Evolutionary conservation across 2,329 filamentous ascomycete species (phyloP).

Genomic region (Fusarium metavorans): DNA sequence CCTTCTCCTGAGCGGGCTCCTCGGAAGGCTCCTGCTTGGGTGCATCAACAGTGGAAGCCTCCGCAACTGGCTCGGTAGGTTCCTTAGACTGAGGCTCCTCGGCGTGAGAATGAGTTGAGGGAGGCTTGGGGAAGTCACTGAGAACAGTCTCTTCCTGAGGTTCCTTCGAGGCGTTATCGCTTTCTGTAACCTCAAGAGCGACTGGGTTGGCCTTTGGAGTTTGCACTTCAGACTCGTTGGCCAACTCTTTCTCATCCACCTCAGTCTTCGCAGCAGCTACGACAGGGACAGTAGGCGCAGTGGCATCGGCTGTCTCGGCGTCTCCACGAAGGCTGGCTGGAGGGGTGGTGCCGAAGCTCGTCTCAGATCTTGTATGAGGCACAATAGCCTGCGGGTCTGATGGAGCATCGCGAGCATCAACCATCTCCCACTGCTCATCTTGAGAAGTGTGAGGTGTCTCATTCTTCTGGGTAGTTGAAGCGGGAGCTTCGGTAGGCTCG

Average conservation of each 20-base stretch:
- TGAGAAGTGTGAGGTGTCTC: constrained; percentile 15
- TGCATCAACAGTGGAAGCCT: background rate
- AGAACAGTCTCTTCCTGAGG: constrained; percentile 12
- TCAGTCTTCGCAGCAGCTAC: background rate
- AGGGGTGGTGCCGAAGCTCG: constrained; percentile 25
- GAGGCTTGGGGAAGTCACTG: constrained; percentile 35
- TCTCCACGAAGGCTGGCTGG: constrained; percentile 27
- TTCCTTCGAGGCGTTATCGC: constrained; percentile 6
- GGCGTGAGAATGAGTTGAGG: constrained; percentile 17
- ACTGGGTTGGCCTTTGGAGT: constrained; percentile 14
- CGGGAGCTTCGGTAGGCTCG: background rate
- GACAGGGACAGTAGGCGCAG: background rate
- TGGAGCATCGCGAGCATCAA: constrained; percentile 18
- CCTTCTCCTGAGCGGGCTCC: background rate
- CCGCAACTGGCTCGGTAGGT: background rate
- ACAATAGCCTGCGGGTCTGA: constrained; percentile 22
- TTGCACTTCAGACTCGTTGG: constrained; percentile 21
- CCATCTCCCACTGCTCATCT: constrained; percentile 29
- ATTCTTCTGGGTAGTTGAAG: background rate
- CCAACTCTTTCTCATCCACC: background rate
- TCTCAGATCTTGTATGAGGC: constrained; percentile 35
- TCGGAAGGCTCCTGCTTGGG: constrained; percentile 1
- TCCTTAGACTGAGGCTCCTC: background rate
- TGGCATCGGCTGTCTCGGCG: constrained; percentile 3
- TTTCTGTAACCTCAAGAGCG: background rate